Conservation (phyloP, 2,329 filamentous ascomycete species). For the Teratosphaeria viscida region DNA sequence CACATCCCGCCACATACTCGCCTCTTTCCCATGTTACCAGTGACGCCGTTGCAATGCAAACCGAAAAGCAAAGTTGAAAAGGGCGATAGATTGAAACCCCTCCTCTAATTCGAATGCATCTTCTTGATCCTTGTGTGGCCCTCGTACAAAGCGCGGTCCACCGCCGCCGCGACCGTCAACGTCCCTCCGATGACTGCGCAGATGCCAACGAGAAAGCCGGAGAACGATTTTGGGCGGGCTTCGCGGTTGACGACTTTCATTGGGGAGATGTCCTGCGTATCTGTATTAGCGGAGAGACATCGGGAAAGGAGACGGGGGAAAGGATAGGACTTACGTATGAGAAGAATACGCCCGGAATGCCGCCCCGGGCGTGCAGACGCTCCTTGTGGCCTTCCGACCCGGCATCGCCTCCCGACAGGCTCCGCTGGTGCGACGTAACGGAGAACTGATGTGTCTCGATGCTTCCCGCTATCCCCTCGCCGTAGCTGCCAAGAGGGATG, state of each 20-base stretch:
- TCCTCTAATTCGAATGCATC: conserved; percentile 50
- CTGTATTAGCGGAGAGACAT: background rate
- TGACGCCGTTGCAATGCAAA: background rate
- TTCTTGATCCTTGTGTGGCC: conserved; percentile 79
- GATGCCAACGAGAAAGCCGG: conserved; percentile 83
- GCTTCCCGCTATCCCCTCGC: conserved; percentile 59
- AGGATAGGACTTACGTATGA: conserved; percentile 62
- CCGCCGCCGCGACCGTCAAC: conserved; percentile 83
- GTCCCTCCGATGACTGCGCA: conserved; percentile 94
- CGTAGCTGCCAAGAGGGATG: conserved; percentile 57
- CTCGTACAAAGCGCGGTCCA: conserved; percentile 87
- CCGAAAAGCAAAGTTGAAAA: background rate
- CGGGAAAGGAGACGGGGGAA: too few relatives aligned
- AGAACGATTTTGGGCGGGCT: conserved; percentile 76
- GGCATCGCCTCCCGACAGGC: conserved; percentile 72
- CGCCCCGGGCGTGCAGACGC: conserved; percentile 76
- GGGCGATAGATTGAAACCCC: background rate
- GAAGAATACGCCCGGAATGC: conserved; percentile 97
- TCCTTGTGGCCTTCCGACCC: conserved; percentile 83
- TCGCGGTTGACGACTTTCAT: conserved; percentile 99
- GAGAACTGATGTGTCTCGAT: conserved; percentile 98
- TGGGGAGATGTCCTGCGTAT: conserved; percentile 68
- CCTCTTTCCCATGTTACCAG: background rate
- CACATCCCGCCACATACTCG: background rate
- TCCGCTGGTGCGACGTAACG: conserved; percentile 91